Conservation (phyloP, 1,284 basidiomycete genomes). For the Athelia psychrophila region DNA sequence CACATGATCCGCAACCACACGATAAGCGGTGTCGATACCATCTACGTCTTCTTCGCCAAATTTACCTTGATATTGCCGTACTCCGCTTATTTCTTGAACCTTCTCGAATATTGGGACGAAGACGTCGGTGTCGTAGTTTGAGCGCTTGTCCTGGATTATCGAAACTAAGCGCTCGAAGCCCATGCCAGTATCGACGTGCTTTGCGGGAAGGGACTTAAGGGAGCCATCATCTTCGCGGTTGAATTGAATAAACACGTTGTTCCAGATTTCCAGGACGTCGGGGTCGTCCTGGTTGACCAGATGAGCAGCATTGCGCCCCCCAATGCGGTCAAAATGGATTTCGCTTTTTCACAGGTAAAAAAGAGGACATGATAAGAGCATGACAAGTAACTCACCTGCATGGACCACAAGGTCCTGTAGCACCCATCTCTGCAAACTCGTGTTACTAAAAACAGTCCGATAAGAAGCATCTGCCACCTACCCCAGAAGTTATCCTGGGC, state of each 20-base stretch:
- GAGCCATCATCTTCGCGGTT: conserved; percentile 91
- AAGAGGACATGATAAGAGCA: conserved; percentile 2
- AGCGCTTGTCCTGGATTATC: conserved; percentile 85
- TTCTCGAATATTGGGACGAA: conserved; percentile 88
- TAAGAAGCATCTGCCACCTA: conserved; percentile 33
- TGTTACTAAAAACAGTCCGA: not conserved
- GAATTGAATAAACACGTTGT: conserved; percentile 99
- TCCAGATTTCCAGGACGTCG: conserved; percentile 98
- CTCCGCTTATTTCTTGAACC: conserved; percentile 89
- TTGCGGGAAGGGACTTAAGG: conserved; percentile 81
- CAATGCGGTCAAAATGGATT: conserved; percentile 96
- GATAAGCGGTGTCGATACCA: conserved; percentile 96
- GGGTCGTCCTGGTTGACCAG: conserved; percentile 96
- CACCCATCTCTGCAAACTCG: conserved; percentile 83
- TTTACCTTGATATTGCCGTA: conserved; percentile 84
- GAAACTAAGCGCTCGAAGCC: conserved; percentile 98
- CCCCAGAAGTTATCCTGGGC: conserved; percentile 99
- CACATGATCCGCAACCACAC: conserved; percentile 96
- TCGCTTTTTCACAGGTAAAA: conserved; percentile 52
- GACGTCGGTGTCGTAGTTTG: conserved; percentile 98
- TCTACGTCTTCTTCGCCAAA: conserved; percentile 93
- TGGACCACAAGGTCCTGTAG: conserved; percentile 96
- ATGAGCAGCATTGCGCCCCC: conserved; percentile 87
- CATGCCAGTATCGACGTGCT: conserved; percentile 99
- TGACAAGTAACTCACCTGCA: conserved; percentile 61